Percentiles rank a stretch among this genome's conserved stretches.
These are phyloP conservation scores for Sphagnum fallax DNA, from an alignment of 228 moss, liverwort and hornwort genomes.

Conservation along the genomic window DNA sequence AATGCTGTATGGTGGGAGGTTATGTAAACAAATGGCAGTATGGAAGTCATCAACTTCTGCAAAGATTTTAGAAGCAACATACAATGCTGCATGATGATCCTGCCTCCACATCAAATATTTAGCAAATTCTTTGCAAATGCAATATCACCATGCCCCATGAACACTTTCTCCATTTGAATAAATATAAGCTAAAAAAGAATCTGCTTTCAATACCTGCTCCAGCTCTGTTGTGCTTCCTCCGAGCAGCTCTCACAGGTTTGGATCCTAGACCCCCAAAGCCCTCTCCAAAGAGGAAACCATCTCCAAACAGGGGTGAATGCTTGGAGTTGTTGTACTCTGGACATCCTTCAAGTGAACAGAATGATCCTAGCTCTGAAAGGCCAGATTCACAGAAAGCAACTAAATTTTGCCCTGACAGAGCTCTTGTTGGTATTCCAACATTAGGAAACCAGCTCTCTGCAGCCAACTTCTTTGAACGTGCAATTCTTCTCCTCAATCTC, in stretches of 20 bases:
- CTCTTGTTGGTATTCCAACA: constrained; percentile 38
- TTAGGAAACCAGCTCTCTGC: constrained; percentile 54
- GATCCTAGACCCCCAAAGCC: constrained; percentile 48
- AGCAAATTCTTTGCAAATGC: no score
- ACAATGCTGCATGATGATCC: no score
- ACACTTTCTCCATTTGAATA: no score
- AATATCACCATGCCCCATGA: no score
- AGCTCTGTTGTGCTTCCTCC: constrained; percentile 44
- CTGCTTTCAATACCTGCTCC: constrained; percentile 38
- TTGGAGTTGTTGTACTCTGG: constrained; percentile 50
- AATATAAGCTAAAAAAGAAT: background rate
- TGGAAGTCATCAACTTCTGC: no score
- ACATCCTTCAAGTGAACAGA: constrained; percentile 63
- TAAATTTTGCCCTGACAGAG: constrained; percentile 45
- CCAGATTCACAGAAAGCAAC: constrained; percentile 73
- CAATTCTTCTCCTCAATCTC: constrained; percentile 53
- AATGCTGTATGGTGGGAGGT: no score
- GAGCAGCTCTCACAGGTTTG: constrained; percentile 51
- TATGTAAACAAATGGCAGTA: no score
- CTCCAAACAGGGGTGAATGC: constrained; percentile 56
- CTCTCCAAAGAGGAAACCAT: constrained; percentile 51
- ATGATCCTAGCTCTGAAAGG: constrained; percentile 62
- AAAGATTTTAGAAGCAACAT: no score
- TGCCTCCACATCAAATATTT: no score
- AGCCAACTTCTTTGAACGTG: constrained; percentile 59